phyloP scores from a whole-genome alignment of 331 rosid genomes.

The Phaseolus coccineus region DNA sequence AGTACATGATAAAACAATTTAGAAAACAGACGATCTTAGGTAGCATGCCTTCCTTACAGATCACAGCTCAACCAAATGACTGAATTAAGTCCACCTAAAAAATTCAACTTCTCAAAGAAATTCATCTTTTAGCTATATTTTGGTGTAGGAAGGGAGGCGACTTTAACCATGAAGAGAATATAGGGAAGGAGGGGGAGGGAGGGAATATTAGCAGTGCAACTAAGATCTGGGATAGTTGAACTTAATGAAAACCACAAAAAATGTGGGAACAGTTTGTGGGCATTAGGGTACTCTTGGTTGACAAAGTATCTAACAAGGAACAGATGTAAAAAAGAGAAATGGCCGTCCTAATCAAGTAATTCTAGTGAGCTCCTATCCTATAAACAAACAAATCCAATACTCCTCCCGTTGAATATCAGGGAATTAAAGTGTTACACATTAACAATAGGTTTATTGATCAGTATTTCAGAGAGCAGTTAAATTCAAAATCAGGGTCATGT shows the following conservation, averaged over 20 bases:
- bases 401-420: background rate
- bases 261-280: background rate
- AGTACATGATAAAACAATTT: conserved; percentile 26
- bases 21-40: conserved; percentile 6
- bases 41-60: conserved; percentile 12
- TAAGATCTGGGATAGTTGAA: conserved; percentile 13
- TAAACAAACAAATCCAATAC: background rate
- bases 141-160: too few species aligned
- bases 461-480: conserved; percentile 32
- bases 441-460: conserved; percentile 33
- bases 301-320: conserved; percentile 7
- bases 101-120: too few species aligned
- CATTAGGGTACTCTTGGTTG: conserved; percentile 10
- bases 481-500: conserved; percentile 38
- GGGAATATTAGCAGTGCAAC: conserved; percentile 1
- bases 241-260: background rate
- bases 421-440: conserved; percentile 6
- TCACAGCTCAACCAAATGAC: background rate
- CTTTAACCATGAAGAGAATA: background rate
- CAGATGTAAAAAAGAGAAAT: background rate
- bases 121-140: too few species aligned
- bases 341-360: background rate
- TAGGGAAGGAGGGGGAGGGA: background rate
- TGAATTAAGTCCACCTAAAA: too few species aligned
- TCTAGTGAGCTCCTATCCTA: conserved; percentile 19